These are phyloP conservation scores for Rhodotorula sp. DNA, from an alignment of 1,284 basidiomycete genomes.

Conservation along the genomic window DNA sequence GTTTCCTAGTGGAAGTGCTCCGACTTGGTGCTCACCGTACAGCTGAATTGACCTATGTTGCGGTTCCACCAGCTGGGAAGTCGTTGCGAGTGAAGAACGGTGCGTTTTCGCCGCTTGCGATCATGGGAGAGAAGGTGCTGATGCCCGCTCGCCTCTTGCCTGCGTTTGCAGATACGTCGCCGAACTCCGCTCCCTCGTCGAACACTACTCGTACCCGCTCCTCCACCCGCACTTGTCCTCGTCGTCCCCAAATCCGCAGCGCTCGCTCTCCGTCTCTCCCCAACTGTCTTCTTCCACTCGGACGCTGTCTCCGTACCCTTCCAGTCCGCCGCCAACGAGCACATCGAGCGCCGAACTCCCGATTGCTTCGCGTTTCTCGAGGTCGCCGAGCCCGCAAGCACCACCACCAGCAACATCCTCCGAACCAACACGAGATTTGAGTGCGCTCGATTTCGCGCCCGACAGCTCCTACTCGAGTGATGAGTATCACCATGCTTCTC, in stretches of 20 bases:
- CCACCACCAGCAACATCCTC: background rate
- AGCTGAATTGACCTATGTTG: background rate
- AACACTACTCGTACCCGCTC: slow-evolving; percentile 85
- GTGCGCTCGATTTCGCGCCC: background rate
- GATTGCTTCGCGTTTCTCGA: slow-evolving; percentile 78
- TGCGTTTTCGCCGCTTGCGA: slow-evolving; percentile 49
- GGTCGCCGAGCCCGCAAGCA: slow-evolving; percentile 11
- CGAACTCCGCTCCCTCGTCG: slow-evolving; percentile 85
- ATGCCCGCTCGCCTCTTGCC: background rate
- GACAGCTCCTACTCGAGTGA: background rate
- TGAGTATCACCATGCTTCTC: background rate
- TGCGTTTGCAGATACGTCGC: slow-evolving; percentile 70
- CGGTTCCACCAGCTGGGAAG: slow-evolving; percentile 62
- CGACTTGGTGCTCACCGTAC: too few species aligned
- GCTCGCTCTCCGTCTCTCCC: slow-evolving; percentile 7
- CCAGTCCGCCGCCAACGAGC: slow-evolving; percentile 25
- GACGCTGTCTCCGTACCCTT: slow-evolving; percentile 6
- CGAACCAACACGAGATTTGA: background rate
- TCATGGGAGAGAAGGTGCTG: background rate
- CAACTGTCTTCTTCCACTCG: slow-evolving; percentile 1
- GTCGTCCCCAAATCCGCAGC: slow-evolving; percentile 39
- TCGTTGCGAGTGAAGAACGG: slow-evolving; percentile 95
- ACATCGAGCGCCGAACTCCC: slow-evolving; percentile 68
- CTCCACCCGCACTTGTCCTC: slow-evolving; percentile 68
- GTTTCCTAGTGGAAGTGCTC: background rate